Percentiles rank a stretch among this genome's conserved stretches.
Evolutionary conservation across 805 yeast genomes (phyloP).

Genomic region (Blastobotrys chiropterorum): DNA sequence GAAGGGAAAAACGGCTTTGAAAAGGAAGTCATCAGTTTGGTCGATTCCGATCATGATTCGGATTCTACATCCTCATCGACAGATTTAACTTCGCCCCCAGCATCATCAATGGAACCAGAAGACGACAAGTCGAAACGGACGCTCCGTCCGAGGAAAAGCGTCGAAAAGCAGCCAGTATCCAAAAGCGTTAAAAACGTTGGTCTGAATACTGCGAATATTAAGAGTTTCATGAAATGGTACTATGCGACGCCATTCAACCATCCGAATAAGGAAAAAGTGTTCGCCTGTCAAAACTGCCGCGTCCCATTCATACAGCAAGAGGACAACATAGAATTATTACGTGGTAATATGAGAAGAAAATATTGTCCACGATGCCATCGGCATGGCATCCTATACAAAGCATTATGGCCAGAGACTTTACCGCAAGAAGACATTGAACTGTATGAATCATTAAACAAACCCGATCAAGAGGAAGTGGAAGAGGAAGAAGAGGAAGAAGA

Average conservation of each 20-base stretch:
- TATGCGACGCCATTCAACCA: conserved; percentile 3
- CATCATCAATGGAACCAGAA: not conserved
- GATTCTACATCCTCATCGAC: not conserved
- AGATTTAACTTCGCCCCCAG: not conserved
- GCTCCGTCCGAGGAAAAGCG: not conserved
- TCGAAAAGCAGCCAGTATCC: not conserved
- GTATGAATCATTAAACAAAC: conserved; percentile 2
- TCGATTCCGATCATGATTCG: conserved; percentile 1
- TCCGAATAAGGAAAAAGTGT: conserved; percentile 2
- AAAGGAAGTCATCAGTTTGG: not conserved
- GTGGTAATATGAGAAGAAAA: conserved; percentile 13
- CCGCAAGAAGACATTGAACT: conserved; percentile 13
- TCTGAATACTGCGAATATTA: not conserved
- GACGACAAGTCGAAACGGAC: not conserved
- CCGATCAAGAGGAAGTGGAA: conserved; percentile 6
- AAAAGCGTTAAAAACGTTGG: not conserved
- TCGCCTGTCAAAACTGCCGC: conserved; percentile 18
- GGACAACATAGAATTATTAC: conserved; percentile 11
- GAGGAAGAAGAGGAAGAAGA: conserved; percentile 7
- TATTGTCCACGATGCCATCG: conserved; percentile 30
- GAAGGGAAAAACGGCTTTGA: conserved; percentile 23
- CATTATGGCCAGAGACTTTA: conserved; percentile 25
- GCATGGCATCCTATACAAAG: conserved; percentile 25
- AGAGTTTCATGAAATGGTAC: conserved; percentile 1
- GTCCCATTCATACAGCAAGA: conserved; percentile 9